phyloP scores from a whole-genome alignment of 2,329 filamentous ascomycete species.

The Botrytis byssoidea region DNA sequence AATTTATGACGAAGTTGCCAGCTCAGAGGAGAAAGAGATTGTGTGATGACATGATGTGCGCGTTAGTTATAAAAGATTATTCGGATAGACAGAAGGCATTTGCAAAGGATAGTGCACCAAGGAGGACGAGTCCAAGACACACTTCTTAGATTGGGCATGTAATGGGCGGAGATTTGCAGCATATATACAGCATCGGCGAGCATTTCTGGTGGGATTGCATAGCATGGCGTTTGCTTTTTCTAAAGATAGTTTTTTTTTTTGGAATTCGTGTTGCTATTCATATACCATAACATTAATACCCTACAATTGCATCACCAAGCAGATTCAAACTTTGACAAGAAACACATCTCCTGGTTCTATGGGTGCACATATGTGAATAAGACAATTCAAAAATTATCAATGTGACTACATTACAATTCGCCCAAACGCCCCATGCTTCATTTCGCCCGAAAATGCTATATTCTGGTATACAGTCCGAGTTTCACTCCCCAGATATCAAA shows the following conservation, averaged over 20 bases:
- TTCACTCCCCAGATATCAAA: background rate
- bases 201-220: conserved; percentile 21
- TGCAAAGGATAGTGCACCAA: conserved; percentile 32
- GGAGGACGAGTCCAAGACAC: conserved; percentile 37
- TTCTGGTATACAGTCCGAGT: conserved; percentile 15
- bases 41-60: conserved; percentile 83
- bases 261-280: conserved; percentile 6
- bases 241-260: background rate
- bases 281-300: conserved; percentile 24
- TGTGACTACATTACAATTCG: conserved; percentile 6
- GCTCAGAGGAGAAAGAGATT: conserved; percentile 70
- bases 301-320: background rate
- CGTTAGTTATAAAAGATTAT: conserved; percentile 80
- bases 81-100: conserved; percentile 60
- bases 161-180: conserved; percentile 24
- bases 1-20: conserved; percentile 83
- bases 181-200: conserved; percentile 16
- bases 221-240: conserved; percentile 24
- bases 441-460: conserved; percentile 12
- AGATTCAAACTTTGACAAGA: conserved; percentile 1
- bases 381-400: background rate
- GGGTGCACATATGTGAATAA: background rate
- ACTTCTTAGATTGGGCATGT: conserved; percentile 24
- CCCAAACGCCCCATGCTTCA: conserved; percentile 7
- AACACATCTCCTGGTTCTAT: background rate